phyloP scores from a whole-genome alignment of 768 basidiomycete genomes.

The Tricholoma bakamatsutake region DNA sequence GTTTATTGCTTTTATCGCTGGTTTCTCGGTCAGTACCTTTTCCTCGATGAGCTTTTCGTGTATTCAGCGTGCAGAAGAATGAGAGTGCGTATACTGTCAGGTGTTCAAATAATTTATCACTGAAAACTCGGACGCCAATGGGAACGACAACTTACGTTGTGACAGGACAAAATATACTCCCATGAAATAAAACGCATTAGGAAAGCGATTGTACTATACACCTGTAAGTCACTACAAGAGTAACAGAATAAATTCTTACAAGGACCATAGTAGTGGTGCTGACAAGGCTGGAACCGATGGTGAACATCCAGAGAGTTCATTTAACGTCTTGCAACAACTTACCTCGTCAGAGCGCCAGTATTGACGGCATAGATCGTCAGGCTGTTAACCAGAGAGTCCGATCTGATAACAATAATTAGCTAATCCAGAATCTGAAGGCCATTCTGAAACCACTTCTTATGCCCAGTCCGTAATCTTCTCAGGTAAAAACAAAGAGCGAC shows the following conservation, averaged over 20 bases:
- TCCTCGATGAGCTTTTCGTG: slow-evolving; percentile 44
- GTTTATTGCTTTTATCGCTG: slow-evolving; percentile 12
- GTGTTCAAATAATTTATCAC: not conserved
- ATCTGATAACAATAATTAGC: slow-evolving; percentile 24
- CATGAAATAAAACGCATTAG: slow-evolving; percentile 3
- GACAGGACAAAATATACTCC: slow-evolving; percentile 2
- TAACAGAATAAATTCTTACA: not conserved
- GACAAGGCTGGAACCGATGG: not conserved
- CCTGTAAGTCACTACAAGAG: not conserved
- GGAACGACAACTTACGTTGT: not conserved
- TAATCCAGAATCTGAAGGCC: not conserved
- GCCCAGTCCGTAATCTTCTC: slow-evolving; percentile 45
- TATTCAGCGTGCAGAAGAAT: slow-evolving; percentile 45
- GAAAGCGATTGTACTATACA: not conserved
- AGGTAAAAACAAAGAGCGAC: slow-evolving; percentile 48
- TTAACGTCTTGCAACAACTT: slow-evolving; percentile 6
- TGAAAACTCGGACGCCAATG: not conserved
- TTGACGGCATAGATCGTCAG: slow-evolving; percentile 58
- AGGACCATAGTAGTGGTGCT: not conserved
- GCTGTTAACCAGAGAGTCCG: slow-evolving; percentile 50
- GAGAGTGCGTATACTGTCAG: slow-evolving; percentile 37
- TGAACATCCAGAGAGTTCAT: not conserved
- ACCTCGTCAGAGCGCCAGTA: slow-evolving; percentile 59
- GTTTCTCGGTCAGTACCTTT: slow-evolving; percentile 41
- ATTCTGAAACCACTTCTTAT: slow-evolving; percentile 24